These are phyloP conservation scores for Cladosporium colombiae DNA, from an alignment of 2,329 filamentous ascomycete genomes.

Conservation along the genomic window DNA sequence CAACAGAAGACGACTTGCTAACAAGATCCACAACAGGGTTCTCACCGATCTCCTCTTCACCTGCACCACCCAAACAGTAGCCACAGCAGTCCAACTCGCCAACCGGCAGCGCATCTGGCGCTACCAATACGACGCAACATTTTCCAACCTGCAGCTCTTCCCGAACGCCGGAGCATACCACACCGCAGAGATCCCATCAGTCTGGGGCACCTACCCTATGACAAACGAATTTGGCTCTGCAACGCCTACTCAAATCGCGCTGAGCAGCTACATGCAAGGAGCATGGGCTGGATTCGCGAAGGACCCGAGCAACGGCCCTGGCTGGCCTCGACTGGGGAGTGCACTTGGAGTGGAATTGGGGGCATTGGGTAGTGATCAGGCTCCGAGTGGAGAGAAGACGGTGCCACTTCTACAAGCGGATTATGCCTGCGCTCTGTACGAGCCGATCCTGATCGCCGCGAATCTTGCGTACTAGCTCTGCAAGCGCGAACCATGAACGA, in stretches of 20 bases:
- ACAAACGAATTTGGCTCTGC: slow-evolving; percentile 6
- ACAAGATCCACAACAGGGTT: slow-evolving; percentile 15
- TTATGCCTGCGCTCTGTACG: background rate
- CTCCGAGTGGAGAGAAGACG: background rate
- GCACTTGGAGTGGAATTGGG: slow-evolving; percentile 21
- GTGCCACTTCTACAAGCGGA: background rate
- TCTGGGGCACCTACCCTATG: slow-evolving; percentile 28
- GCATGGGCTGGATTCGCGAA: slow-evolving; percentile 29
- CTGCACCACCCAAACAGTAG: slow-evolving; percentile 27
- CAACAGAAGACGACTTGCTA: background rate
- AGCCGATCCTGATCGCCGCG: background rate
- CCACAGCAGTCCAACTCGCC: slow-evolving; percentile 23
- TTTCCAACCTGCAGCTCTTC: slow-evolving; percentile 29
- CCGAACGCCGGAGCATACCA: slow-evolving; percentile 37
- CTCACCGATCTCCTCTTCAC: slow-evolving; percentile 30
- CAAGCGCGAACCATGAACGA: no score
- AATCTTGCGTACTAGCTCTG: background rate
- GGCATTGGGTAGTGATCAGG: slow-evolving; percentile 21
- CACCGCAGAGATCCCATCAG: slow-evolving; percentile 33
- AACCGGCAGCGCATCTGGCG: slow-evolving; percentile 31
- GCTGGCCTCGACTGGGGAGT: slow-evolving; percentile 30
- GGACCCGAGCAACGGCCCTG: slow-evolving; percentile 27
- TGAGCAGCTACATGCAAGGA: slow-evolving; percentile 29
- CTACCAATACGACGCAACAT: slow-evolving; percentile 35
- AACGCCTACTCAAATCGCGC: slow-evolving; percentile 21